Evolutionary conservation across 2,329 filamentous ascomycete genomes (phyloP), one percentile per base, ranked within the genome.

Genomic region (Annulohypoxylon truncatum): DNA sequence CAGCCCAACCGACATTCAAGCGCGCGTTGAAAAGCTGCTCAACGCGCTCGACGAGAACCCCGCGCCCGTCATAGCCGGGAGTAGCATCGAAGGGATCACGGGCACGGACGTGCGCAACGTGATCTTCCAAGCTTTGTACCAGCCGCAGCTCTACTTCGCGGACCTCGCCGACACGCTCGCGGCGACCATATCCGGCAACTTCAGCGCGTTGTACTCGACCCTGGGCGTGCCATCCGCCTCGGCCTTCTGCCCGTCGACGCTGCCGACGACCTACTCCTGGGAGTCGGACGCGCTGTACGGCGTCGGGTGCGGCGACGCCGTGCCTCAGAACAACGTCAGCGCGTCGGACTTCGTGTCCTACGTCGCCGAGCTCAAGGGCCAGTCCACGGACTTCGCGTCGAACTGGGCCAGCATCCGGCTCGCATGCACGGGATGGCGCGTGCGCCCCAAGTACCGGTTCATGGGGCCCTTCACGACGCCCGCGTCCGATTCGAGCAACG

Each of bases 381-480:
- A 75, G 44, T 79, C 79, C 0, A 65, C 71, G 3, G 69, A 77
- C 15, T 72, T 79, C 9, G 80, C 77, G 15, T 64, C 74, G 0
- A 35, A 40, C 38, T 81, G 79, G 80, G 62, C 79, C 12, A 47
- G n/a, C 3, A 71, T 82, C 47, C 79, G 79, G 1, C 67, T 83
- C 6, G 62, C 72, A 4, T 85, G 83, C 74, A 71, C 75, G 0
- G 77, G 78, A 3, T 80, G 82, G 74, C 67, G 31, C 0, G 71
- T 81, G 24, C 74, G 76, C 1, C 75, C 82, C 5, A 77, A 75
- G 61, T 83, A 79, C 77, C 71, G 76, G n/a, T 84, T 82, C 72
- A 69, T 71, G 2, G 77, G 80, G 67, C 71, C 71, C 54, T 71
- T 60, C 29, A 60, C 57, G n/a, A 72, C 67, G 8, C 66, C 64